These are phyloP conservation scores for Nakazawaea wyomingensis DNA, from an alignment of 805 yeast species.

Conservation along the genomic window DNA sequence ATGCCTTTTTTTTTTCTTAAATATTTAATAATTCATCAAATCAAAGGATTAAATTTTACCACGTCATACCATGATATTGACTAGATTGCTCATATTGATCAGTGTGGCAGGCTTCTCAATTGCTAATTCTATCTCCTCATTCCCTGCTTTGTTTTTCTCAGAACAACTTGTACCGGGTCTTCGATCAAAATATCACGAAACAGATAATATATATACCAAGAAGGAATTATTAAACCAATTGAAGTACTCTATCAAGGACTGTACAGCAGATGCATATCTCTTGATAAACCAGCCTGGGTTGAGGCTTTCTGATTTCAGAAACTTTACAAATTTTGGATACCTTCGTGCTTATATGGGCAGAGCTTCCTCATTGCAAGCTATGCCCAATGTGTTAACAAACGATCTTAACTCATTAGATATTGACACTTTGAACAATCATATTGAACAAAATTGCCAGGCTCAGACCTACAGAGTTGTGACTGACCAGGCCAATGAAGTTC, in stretches of 20 bases:
- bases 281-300: slow-evolving; percentile 53
- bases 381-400: slow-evolving; percentile 40
- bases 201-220: slow-evolving; percentile 23
- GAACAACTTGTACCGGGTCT: slow-evolving; percentile 24
- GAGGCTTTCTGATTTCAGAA: slow-evolving; percentile 37
- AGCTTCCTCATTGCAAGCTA: slow-evolving; percentile 57
- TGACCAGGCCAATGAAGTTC: slow-evolving; percentile 39
- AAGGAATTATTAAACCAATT: slow-evolving; percentile 20
- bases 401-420: slow-evolving; percentile 37
- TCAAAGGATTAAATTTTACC: too few species aligned
- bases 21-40: neutral
- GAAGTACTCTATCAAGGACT: slow-evolving; percentile 25
- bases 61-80: too few species aligned
- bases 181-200: slow-evolving; percentile 23
- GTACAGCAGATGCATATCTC: slow-evolving; percentile 54
- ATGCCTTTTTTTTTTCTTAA: too few species aligned
- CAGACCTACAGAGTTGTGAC: slow-evolving; percentile 32
- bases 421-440: slow-evolving; percentile 34
- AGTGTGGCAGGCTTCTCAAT: neutral
- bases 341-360: slow-evolving; percentile 45
- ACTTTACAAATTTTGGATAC: slow-evolving; percentile 38
- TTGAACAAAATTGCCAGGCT: slow-evolving; percentile 49
- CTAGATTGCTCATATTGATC: neutral
- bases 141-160: slow-evolving; percentile 25
- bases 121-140: slow-evolving; percentile 1